These are phyloP conservation scores for Colletotrichum somersetense DNA, from an alignment of 2,329 filamentous ascomycete species.

Conservation along the genomic window DNA sequence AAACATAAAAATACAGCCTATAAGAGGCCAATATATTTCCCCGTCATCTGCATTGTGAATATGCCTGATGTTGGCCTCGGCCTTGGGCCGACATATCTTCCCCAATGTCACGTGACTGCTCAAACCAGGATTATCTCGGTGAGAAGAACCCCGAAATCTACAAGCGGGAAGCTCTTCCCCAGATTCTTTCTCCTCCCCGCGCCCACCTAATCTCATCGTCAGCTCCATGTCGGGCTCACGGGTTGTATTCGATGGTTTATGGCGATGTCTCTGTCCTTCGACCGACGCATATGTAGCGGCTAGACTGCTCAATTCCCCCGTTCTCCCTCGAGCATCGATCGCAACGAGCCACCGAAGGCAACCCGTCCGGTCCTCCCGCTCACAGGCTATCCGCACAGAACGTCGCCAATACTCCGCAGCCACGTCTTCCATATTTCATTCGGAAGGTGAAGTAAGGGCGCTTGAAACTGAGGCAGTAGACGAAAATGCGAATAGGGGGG, in stretches of 20 bases:
- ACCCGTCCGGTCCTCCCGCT: not conserved
- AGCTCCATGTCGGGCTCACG: constrained; percentile 54
- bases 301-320: constrained; percentile 47
- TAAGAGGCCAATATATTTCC: not conserved
- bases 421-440: not conserved
- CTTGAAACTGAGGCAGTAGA: not conserved
- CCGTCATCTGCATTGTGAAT: not conserved
- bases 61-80: not conserved
- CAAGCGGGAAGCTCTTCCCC: constrained; percentile 5
- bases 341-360: constrained; percentile 22
- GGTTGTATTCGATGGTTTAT: constrained; percentile 68
- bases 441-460: not conserved
- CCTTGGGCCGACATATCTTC: not conserved
- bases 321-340: constrained; percentile 38
- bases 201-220: not conserved
- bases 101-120: constrained; percentile 20
- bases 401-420: constrained; percentile 24
- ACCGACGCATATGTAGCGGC: constrained; percentile 58
- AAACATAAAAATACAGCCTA: constrained; percentile 16
- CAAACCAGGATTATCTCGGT: constrained; percentile 21
- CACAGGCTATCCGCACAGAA: constrained; percentile 2
- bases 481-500: not conserved
- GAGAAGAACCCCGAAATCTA: constrained; percentile 20
- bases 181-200: not conserved
- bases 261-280: constrained; percentile 73